A percentile compares a stretch with the other conserved stretches of the same genome.
These are phyloP conservation scores for Pouteria glomerata DNA, from an alignment of 148 eudicot species.

Conservation along the genomic window DNA sequence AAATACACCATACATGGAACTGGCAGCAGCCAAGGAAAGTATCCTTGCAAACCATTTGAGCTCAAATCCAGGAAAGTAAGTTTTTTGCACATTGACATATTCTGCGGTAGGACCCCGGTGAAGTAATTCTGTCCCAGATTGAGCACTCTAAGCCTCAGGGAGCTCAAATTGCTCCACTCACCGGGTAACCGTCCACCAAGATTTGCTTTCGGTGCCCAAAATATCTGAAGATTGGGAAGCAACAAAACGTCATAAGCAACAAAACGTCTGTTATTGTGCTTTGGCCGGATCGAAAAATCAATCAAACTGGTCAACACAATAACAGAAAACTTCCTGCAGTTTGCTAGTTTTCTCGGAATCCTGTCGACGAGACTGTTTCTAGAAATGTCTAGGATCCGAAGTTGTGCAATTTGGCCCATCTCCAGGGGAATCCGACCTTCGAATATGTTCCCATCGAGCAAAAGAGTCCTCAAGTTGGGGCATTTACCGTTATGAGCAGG, in stretches of 20 bases:
- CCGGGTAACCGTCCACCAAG: conserved; percentile 38
- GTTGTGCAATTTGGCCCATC: conserved; percentile 34
- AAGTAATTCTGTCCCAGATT: conserved; percentile 49
- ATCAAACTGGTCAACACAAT: conserved; percentile 43
- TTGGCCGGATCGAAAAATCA: conserved; percentile 18
- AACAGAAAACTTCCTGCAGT: conserved; percentile 34
- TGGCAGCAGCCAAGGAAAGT: conserved; percentile 31
- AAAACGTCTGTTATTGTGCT: too few relatives aligned
- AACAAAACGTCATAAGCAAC: conserved; percentile 33
- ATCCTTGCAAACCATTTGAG: conserved; percentile 39
- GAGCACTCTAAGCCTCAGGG: conserved; percentile 28
- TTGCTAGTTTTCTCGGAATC: conserved; percentile 43
- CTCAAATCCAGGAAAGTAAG: conserved; percentile 53
- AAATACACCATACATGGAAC: conserved; percentile 44
- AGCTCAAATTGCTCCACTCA: conserved; percentile 26
- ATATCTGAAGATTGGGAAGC: conserved; percentile 41
- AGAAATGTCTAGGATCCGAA: conserved; percentile 53
- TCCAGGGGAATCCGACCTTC: conserved; percentile 43
- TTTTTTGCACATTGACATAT: conserved; percentile 38
- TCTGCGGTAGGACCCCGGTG: conserved; percentile 31
- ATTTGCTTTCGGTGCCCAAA: conserved; percentile 64
- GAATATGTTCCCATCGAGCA: conserved; percentile 47
- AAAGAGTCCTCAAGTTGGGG: conserved; percentile 42
- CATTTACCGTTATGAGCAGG: conserved; percentile 32
- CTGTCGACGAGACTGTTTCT: conserved; percentile 47